Conservation (phyloP, 2,329 filamentous ascomycete species). For the Huntiella bhutanensis region DNA sequence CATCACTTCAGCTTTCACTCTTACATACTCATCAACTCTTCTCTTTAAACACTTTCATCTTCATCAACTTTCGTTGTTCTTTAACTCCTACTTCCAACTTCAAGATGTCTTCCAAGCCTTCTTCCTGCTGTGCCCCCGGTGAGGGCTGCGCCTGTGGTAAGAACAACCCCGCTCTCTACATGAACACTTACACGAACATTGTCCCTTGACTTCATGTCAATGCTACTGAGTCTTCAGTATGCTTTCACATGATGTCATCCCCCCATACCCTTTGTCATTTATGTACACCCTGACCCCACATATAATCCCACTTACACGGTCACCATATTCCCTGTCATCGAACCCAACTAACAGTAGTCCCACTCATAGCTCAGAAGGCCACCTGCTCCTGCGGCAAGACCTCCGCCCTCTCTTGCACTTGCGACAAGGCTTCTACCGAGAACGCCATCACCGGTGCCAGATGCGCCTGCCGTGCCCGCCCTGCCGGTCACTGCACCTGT, state of each 20-base stretch:
- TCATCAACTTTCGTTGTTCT: neutral
- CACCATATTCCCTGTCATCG: constrained; percentile 1
- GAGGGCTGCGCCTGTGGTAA: constrained; percentile 37
- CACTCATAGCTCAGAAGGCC: constrained; percentile 35
- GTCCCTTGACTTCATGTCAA: neutral
- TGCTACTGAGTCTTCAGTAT: neutral
- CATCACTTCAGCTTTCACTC: neutral
- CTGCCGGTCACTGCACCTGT: constrained; percentile 66
- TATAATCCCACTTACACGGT: constrained; percentile 4
- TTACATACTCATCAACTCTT: neutral
- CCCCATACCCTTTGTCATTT: too few species aligned
- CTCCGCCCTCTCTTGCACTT: constrained; percentile 69
- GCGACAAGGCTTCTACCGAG: constrained; percentile 56
- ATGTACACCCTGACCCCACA: too few species aligned
- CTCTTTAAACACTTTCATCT: neutral
- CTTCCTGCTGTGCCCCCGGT: constrained; percentile 39
- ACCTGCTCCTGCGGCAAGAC: constrained; percentile 83
- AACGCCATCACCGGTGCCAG: constrained; percentile 54
- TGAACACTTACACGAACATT: neutral
- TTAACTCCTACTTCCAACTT: neutral
- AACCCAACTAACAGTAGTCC: constrained; percentile 1
- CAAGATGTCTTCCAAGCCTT: constrained; percentile 13
- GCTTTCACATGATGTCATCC: neutral
- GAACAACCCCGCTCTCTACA: constrained; percentile 15
- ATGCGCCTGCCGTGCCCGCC: constrained; percentile 69